Evolutionary conservation across 2,329 filamentous ascomycete species (phyloP).

Genomic region (Colletotrichum orchidophilum): DNA sequence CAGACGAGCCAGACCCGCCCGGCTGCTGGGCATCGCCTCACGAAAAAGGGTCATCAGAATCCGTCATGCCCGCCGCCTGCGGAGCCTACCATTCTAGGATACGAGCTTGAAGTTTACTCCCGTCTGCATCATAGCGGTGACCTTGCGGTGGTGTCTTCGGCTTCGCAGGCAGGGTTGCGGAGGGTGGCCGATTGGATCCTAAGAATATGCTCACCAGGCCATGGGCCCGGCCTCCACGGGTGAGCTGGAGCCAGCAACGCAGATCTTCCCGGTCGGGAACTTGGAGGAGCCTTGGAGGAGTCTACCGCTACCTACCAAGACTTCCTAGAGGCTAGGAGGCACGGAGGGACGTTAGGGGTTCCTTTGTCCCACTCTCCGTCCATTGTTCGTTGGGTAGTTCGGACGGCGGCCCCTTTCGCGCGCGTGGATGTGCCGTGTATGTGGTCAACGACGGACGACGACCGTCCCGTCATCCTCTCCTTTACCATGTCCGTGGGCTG

Average conservation of each 20-base stretch:
- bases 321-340: not conserved
- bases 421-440: not conserved
- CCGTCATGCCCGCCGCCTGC: conserved; percentile 31
- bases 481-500: not conserved
- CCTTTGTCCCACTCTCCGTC: not conserved
- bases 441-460: not conserved
- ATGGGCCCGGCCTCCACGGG: conserved; percentile 12
- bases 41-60: conserved; percentile 18
- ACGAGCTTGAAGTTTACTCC: conserved; percentile 32
- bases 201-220: conserved; percentile 25
- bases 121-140: conserved; percentile 31
- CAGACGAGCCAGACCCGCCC: conserved; percentile 20
- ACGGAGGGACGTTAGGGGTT: not conserved
- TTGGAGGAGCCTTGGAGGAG: not conserved
- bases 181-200: conserved; percentile 33
- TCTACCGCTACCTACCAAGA: not conserved
- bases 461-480: not conserved
- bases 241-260: conserved; percentile 24
- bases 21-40: conserved; percentile 30
- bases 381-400: not conserved
- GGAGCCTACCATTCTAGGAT: conserved; percentile 34
- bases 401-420: not conserved
- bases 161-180: conserved; percentile 26
- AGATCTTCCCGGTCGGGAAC: conserved; percentile 24
- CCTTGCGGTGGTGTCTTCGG: conserved; percentile 19